A percentile compares a stretch with the other conserved stretches of the same genome.
Conservation (phyloP, 129 eudicot genomes). For the Oenanthe sinensis region DNA sequence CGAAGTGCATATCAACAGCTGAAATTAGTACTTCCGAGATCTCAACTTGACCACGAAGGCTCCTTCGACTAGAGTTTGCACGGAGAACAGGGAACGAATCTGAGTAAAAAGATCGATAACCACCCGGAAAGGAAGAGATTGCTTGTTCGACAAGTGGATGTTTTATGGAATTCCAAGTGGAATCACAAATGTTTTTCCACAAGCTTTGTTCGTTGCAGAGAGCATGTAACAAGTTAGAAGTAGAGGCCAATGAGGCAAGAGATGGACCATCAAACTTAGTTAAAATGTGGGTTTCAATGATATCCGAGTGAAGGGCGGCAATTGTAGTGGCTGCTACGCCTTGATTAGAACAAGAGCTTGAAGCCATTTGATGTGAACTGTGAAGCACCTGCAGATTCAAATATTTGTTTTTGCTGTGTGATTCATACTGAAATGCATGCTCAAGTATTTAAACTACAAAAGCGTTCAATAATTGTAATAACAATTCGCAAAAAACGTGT, state of each 20-base stretch:
- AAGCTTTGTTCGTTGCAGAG: background rate
- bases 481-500: background rate
- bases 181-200: background rate
- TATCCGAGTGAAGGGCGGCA: background rate
- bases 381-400: too few species aligned
- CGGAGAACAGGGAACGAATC: background rate
- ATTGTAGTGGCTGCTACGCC: background rate
- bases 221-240: background rate
- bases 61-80: background rate
- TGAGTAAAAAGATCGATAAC: conserved; percentile 1
- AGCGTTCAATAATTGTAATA: background rate
- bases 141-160: background rate
- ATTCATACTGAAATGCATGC: background rate
- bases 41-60: background rate
- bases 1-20: background rate
- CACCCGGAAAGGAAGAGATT: conserved; percentile 2
- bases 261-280: conserved; percentile 1
- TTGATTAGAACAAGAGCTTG: background rate
- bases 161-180: conserved; percentile 1
- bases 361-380: background rate
- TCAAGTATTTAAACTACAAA: background rate
- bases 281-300: conserved; percentile 5
- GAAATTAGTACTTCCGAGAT: background rate
- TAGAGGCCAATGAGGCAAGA: background rate
- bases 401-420: background rate